phyloP scores from a whole-genome alignment of 2,329 filamentous ascomycete genomes.

The Waltergamsia citrina region DNA sequence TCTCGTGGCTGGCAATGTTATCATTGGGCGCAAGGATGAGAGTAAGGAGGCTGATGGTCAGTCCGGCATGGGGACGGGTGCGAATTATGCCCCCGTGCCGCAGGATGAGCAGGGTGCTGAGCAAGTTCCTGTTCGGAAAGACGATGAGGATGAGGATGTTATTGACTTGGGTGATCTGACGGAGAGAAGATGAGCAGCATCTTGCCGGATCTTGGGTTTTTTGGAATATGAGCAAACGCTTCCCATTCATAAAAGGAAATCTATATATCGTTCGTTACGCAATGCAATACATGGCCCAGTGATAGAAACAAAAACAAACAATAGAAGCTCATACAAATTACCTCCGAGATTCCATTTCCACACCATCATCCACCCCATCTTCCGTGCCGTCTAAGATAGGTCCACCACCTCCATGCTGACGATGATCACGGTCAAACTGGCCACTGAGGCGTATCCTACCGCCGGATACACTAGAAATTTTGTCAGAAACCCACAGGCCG shows the following conservation, averaged over 20 bases:
- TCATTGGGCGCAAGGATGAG: constrained; percentile 64
- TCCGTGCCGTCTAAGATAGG: constrained; percentile 32
- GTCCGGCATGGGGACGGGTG: constrained; percentile 6
- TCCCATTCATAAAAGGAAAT: too few species aligned
- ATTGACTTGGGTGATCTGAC: constrained; percentile 20
- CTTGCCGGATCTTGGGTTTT: too few species aligned
- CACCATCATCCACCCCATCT: constrained; percentile 26
- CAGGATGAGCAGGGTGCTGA: constrained; percentile 10
- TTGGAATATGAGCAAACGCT: background rate
- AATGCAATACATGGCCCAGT: background rate
- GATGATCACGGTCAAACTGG: constrained; percentile 24
- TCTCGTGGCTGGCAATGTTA: constrained; percentile 67
- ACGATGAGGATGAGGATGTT: constrained; percentile 22
- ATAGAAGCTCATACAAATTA: background rate
- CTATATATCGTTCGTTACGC: too few species aligned
- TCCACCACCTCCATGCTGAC: constrained; percentile 31
- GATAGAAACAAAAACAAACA: background rate
- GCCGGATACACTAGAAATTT: constrained; percentile 40
- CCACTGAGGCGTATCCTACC: constrained; percentile 45
- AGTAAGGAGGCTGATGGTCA: constrained; percentile 10
- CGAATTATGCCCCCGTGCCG: constrained; percentile 19
- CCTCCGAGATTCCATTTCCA: constrained; percentile 31
- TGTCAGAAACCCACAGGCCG: constrained; percentile 49
- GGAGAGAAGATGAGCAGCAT: constrained; percentile 9
- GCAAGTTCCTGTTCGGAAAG: constrained; percentile 10